Percentiles rank a stretch among this genome's conserved stretches.
phyloP scores from a whole-genome alignment of 805 yeast genomes.

The Candida maesae region DNA sequence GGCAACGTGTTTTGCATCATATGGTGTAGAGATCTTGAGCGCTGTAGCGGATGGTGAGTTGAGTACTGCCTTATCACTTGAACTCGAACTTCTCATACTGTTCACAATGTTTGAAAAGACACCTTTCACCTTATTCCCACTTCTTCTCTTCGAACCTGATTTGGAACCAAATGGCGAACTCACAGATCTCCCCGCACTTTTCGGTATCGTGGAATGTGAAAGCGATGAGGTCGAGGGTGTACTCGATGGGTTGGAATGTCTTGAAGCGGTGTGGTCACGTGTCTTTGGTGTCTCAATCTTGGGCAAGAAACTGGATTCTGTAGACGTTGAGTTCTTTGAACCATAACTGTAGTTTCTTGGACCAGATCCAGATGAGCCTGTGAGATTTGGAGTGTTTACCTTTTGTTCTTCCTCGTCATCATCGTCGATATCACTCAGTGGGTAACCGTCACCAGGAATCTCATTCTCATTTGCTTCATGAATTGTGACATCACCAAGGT shows the following conservation, averaged over 20 bases:
- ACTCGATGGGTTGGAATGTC: conserved; percentile 16
- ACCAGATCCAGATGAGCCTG: conserved; percentile 13
- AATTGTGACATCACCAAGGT: conserved; percentile 25
- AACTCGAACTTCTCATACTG: conserved; percentile 41
- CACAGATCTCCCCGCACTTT: conserved; percentile 21
- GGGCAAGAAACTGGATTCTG: conserved; percentile 10
- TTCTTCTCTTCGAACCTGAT: conserved; percentile 29
- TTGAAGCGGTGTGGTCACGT: conserved; percentile 6
- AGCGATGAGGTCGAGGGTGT: conserved; percentile 15
- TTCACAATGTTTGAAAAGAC: conserved; percentile 48
- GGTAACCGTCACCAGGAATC: conserved; percentile 4
- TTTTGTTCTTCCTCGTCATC: background rate
- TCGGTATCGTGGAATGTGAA: conserved; percentile 14
- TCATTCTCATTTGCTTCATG: conserved; percentile 16
- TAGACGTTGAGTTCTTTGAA: conserved; percentile 9
- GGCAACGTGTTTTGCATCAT: conserved; percentile 83
- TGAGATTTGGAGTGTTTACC: conserved; percentile 8
- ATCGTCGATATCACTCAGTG: background rate
- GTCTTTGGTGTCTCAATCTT: conserved; percentile 16
- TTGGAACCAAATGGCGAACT: conserved; percentile 24
- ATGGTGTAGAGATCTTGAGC: conserved; percentile 81
- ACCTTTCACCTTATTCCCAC: conserved; percentile 53
- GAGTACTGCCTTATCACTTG: conserved; percentile 17
- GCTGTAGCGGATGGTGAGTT: too few relatives aligned
- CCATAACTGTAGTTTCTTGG: conserved; percentile 6